phyloP scores from a whole-genome alignment of 2,329 filamentous ascomycete genomes.

The Myriosclerotinia curreyana region DNA sequence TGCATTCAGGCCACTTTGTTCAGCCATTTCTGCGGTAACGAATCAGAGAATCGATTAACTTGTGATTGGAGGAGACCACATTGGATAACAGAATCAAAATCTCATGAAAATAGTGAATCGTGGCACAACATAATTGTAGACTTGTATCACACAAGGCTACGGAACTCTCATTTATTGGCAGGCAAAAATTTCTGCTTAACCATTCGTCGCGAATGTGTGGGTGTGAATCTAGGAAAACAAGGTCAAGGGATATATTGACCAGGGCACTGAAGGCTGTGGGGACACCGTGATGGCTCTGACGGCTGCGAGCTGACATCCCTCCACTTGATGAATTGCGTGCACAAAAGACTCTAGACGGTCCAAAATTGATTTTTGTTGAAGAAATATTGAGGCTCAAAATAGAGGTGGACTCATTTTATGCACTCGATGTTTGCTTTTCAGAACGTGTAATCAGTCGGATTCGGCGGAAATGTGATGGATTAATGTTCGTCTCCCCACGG shows the following conservation, averaged over 20 bases:
- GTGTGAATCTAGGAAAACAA: neutral
- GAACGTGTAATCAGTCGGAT: neutral
- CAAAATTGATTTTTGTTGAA: neutral
- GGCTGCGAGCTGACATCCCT: neutral
- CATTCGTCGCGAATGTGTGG: neutral
- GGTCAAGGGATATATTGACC: neutral
- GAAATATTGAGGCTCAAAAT: neutral
- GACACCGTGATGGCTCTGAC: neutral
- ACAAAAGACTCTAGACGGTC: neutral
- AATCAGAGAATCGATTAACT: neutral
- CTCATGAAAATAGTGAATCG: neutral
- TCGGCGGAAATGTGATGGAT: neutral
- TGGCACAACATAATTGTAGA: conserved; percentile 1
- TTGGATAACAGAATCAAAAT: neutral
- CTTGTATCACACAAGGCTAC: conserved; percentile 4
- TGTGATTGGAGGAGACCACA: neutral
- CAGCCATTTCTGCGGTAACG: neutral
- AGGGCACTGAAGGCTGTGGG: neutral
- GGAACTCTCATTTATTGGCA: neutral
- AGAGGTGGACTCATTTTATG: neutral
- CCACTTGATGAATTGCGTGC: neutral
- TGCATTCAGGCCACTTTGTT: neutral
- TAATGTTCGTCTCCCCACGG: neutral
- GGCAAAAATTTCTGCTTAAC: neutral
- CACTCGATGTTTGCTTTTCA: neutral